Evolutionary conservation across 192 early-diverging fungal species (phyloP).

Genomic region (Chytriomyces sp.): DNA sequence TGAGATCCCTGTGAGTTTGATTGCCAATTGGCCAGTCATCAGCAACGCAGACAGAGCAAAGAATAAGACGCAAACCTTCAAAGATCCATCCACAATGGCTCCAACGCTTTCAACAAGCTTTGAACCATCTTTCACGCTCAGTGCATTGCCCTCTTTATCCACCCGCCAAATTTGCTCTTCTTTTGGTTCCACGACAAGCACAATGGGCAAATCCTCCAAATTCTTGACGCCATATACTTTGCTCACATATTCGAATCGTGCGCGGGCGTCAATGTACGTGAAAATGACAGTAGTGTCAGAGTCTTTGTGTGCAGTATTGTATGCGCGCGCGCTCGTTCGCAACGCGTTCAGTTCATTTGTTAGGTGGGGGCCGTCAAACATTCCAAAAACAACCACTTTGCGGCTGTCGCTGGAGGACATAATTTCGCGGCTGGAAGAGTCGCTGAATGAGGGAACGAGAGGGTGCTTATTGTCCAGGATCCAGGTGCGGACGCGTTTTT

Average conservation of each 20-base stretch:
- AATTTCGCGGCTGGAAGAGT: conserved; percentile 69
- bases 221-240: conserved; percentile 33
- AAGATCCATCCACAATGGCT: conserved; percentile 12
- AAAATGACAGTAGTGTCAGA: conserved; percentile 17
- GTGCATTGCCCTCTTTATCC: conserved; percentile 9
- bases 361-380: conserved; percentile 51
- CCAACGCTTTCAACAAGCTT: conserved; percentile 9
- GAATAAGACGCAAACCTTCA: neutral
- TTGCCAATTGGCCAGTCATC: neutral
- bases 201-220: conserved; percentile 13
- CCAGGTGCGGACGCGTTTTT: conserved; percentile 21
- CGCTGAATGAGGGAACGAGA: conserved; percentile 61
- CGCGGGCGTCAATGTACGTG: conserved; percentile 26
- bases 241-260: conserved; percentile 20
- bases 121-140: neutral
- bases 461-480: conserved; percentile 36
- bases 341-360: conserved; percentile 1
- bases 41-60: neutral
- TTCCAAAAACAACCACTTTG: conserved; percentile 65
- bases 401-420: conserved; percentile 48
- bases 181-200: conserved; percentile 31
- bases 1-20: conserved; percentile 4
- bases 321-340: conserved; percentile 12
- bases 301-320: neutral
- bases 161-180: conserved; percentile 18